Evolutionary conservation across 139 green algal genomes (phyloP), one percentile per base, ranked within the genome.

Genomic region (Micractinium conductrix): DNA sequence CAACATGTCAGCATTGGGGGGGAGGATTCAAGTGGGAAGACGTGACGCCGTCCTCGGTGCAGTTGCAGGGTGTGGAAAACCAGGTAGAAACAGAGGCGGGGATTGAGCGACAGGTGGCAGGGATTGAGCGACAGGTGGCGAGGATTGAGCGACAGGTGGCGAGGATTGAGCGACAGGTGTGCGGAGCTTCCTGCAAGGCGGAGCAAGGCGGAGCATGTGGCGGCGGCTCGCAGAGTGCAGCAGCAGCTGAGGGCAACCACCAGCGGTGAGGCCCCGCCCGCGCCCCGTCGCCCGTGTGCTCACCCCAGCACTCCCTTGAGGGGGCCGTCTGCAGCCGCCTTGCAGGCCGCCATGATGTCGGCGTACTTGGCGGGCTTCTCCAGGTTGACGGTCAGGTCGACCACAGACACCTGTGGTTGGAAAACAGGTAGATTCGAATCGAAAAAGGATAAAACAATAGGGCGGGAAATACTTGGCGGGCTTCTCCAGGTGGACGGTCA

Each of bases 341-440:
- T 98, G 73, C 98, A 83, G 38, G 88, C 91, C 6, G 85, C 86
- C 92, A 98, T 97, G 92, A 99, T 96, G 43, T 98, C 94, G 70
- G 97, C 95, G 80, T 99, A 99, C 22, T 89, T 92, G 42, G 95
- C 92, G 9, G 84, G 83, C 93, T 98, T 99, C 81, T 96, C 92
- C 83, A 99, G 91, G 44, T 85, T 83, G 0, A 96, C 88, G 1
- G 97, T 99, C 26, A 99, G 91, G 91, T 99, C 97, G 28, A 99
- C 97, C 19, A 99, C 97, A 3, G 94, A 98, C 70, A 99, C n/a
- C n/a, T n/a, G n/a, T n/a, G n/a, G n/a, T n/a, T n/a, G n/a, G n/a
- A n/a, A n/a, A n/a, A n/a, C n/a, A n/a, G n/a, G n/a, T n/a, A n/a
- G n/a, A n/a, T n/a, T n/a, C n/a, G n/a, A n/a, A n/a, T n/a, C n/a